Base-by-base conservation (phyloP, 148 eudicot genomes). In the Salicornia ramosissima region DNA sequence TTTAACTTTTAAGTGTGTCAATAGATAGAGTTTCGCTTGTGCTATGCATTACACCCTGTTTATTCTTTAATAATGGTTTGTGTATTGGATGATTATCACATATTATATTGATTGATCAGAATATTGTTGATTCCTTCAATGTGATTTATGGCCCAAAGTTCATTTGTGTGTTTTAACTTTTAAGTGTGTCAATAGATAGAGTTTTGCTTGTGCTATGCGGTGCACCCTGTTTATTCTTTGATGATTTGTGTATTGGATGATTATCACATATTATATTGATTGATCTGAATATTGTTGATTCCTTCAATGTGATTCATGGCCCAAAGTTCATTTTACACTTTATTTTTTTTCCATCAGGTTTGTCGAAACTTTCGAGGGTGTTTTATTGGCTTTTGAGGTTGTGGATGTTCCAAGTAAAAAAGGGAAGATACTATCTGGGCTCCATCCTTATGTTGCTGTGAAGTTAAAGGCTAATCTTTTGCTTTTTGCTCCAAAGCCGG, bases 321-420 rank as follows among this genome's bases (percentile, higher is more conserved):
- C 21, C 8, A 11, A 49, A 29, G 5, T 64, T 70, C 43, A 9
- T 19, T 51, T 22, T 51, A 12, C 67, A 43, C 29, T 52, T 18
- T 62, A 34, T 19, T 47, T n/a, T 60, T 18, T 61, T 42, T 16
- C 46, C 69, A 64, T 39, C 83, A 90, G 96, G 87, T 90, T 72
- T 60, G 86, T 58, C 76, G 99, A 94, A 66, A 83, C 75, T 40
- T 91, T 87, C 74, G 96, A 79, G 30, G 97, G 97, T 67, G 92
- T 90, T 31, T 77, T 91, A 64, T 82, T 94, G 80, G 91, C 93
- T 6, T 91, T 86, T 68, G 89, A 85, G 65, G 72, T 80, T 53
- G 80, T 75, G 10, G 80, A 71, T 5, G 40, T 69, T 29, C 53
- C 51, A 15, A 78, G 82, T 70, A 51, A 67, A 51, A 45, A 53